Evolutionary conservation across 352 stramenopile species (phyloP).

Genomic region (Phytopythium oedochilum): DNA sequence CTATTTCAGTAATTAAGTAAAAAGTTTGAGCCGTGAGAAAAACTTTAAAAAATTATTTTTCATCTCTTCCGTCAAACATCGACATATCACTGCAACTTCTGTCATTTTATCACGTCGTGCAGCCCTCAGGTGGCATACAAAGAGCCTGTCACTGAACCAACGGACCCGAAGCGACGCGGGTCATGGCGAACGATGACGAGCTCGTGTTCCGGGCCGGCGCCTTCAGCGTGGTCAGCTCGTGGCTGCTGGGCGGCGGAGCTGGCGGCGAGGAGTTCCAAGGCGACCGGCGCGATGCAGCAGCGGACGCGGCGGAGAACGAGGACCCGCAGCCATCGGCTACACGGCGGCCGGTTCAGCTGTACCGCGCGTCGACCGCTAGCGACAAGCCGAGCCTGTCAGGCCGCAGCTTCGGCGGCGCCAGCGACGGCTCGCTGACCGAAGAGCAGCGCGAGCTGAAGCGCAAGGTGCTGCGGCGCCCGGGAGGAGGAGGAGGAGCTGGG

Average conservation of each 20-base stretch:
- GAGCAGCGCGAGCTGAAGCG: conserved; percentile 70
- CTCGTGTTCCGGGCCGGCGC: conserved; percentile 49
- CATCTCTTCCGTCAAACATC: too few species aligned
- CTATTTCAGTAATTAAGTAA: too few species aligned
- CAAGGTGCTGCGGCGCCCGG: conserved; percentile 59
- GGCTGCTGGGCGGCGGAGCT: conserved; percentile 34
- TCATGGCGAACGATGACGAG: conserved; percentile 37
- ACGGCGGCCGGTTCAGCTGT: conserved; percentile 38
- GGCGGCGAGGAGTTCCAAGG: conserved; percentile 2
- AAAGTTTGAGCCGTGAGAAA: too few species aligned
- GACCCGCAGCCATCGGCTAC: neutral
- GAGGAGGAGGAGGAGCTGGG: conserved; percentile 5
- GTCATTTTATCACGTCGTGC: too few species aligned
- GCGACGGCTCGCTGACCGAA: conserved; percentile 29
- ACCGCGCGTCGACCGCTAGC: conserved; percentile 31
- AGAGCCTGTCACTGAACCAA: too few species aligned
- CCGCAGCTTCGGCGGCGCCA: conserved; percentile 7
- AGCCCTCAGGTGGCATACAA: too few species aligned
- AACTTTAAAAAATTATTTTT: too few species aligned
- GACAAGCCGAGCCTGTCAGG: conserved; percentile 28
- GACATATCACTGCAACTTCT: too few species aligned
- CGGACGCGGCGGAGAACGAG: conserved; percentile 8
- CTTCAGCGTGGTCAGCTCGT: conserved; percentile 62
- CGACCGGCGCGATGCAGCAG: neutral
- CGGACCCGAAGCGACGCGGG: neutral